These are phyloP conservation scores for Chaetoceros tenuissimus DNA, from an alignment of 108 stramenopile species.

Conservation along the genomic window DNA sequence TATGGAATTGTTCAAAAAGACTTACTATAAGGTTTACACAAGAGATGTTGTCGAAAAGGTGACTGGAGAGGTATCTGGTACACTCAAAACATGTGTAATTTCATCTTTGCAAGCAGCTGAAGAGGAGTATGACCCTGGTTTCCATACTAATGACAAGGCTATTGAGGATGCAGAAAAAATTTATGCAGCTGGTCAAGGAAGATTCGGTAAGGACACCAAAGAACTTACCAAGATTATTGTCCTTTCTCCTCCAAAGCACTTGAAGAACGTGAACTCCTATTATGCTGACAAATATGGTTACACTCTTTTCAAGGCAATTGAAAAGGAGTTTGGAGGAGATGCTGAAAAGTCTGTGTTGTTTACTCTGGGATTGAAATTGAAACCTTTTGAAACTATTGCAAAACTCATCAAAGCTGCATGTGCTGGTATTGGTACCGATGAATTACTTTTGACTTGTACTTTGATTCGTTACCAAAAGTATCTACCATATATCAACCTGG, in stretches of 20 bases:
- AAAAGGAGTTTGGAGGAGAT: conserved; percentile 61
- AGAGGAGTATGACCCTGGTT: conserved; percentile 49
- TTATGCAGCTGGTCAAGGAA: conserved; percentile 51
- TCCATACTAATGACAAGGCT: conserved; percentile 53
- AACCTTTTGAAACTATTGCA: conserved; percentile 50
- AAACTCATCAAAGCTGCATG: conserved; percentile 53
- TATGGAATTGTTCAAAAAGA: conserved; percentile 54
- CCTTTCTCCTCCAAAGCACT: conserved; percentile 30
- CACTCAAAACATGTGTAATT: conserved; percentile 12
- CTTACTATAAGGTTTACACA: conserved; percentile 53
- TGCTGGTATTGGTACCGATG: conserved; percentile 59
- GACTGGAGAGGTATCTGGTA: conserved; percentile 41
- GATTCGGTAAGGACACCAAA: conserved; percentile 52
- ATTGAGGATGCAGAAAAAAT: conserved; percentile 50
- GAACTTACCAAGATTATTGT: conserved; percentile 39
- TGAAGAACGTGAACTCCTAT: conserved; percentile 25
- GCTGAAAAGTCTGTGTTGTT: conserved; percentile 25
- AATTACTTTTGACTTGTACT: conserved; percentile 39
- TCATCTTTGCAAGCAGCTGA: conserved; percentile 50
- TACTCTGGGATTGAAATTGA: conserved; percentile 48
- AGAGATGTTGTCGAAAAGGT: conserved; percentile 52
- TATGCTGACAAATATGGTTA: conserved; percentile 55
- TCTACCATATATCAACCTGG: conserved; percentile 36
- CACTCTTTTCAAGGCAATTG: conserved; percentile 54
- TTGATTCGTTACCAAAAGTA: conserved; percentile 50